These are phyloP conservation scores for Mentha longifolia DNA, from an alignment of 257 asterid genomes.

Conservation along the genomic window DNA sequence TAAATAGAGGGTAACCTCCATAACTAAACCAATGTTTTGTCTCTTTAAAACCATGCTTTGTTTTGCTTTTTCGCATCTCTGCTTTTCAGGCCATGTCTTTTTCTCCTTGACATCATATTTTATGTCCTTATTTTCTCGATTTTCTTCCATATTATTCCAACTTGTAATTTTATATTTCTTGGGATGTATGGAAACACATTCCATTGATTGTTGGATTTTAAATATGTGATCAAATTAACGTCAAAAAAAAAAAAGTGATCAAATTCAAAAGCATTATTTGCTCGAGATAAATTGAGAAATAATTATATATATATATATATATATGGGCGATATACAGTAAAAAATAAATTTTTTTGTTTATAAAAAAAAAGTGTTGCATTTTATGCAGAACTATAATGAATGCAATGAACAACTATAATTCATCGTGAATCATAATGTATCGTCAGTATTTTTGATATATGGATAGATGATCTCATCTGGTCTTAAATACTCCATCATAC, in stretches of 20 bases:
- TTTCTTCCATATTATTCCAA: slow-evolving; percentile 17
- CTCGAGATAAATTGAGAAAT: neutral
- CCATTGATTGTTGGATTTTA: neutral
- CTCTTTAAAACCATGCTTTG: slow-evolving; percentile 58
- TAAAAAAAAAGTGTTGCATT: too few relatives aligned
- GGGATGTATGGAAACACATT: slow-evolving; percentile 7
- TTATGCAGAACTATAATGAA: too few relatives aligned
- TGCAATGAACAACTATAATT: too few relatives aligned
- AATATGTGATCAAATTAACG: neutral
- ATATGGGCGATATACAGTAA: too few relatives aligned
- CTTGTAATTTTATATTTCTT: neutral
- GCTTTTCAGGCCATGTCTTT: slow-evolving; percentile 47
- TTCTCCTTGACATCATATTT: slow-evolving; percentile 37
- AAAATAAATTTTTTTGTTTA: too few relatives aligned
- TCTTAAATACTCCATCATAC: too few relatives aligned
- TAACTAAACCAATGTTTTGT: slow-evolving; percentile 61
- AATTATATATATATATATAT: too few relatives aligned
- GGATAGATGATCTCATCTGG: too few relatives aligned
- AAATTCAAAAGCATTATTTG: neutral
- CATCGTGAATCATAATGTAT: too few relatives aligned
- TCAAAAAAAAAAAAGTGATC: neutral
- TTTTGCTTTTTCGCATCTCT: slow-evolving; percentile 41
- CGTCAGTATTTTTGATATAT: too few relatives aligned
- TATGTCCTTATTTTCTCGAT: slow-evolving; percentile 35
- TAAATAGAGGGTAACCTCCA: slow-evolving; percentile 36